A percentile compares a stretch with the other conserved stretches of the same genome.
phyloP scores from a whole-genome alignment of 208 protist genomes.

The Ichthyophonus hoferi region DNA sequence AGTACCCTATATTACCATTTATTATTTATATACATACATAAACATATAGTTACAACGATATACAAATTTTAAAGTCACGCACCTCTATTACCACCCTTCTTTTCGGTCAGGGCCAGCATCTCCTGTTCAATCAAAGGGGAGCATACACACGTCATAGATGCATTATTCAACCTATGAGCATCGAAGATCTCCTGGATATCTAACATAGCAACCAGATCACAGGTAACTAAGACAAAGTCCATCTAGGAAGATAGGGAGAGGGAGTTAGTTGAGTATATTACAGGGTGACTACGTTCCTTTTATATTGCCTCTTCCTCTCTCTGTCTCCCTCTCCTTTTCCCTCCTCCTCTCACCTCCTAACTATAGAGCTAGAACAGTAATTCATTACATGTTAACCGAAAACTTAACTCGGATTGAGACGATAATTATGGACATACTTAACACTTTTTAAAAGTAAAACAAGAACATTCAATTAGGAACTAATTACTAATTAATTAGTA shows the following conservation, averaged over 20 bases:
- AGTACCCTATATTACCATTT: too few relatives aligned
- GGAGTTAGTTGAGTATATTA: not conserved
- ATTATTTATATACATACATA: too few relatives aligned
- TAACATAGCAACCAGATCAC: conserved; percentile 53
- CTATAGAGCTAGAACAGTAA: too few relatives aligned
- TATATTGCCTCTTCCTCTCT: not conserved
- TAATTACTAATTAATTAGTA: too few relatives aligned
- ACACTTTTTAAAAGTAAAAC: too few relatives aligned
- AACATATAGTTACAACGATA: too few relatives aligned
- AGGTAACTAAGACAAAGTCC: conserved; percentile 58
- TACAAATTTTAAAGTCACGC: not conserved
- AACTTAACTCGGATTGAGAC: too few relatives aligned
- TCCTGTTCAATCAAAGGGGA: not conserved
- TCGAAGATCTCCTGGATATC: conserved; percentile 44
- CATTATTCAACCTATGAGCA: conserved; percentile 48
- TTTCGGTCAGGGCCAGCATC: not conserved
- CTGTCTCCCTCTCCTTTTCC: not conserved
- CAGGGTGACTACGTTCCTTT: too few relatives aligned
- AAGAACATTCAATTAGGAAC: too few relatives aligned
- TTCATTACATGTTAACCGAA: too few relatives aligned
- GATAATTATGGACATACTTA: too few relatives aligned
- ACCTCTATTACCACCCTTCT: conserved; percentile 7
- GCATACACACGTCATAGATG: conserved; percentile 46
- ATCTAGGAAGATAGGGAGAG: conserved; percentile 8
- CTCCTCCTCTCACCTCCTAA: not conserved